These are phyloP conservation scores for Neodidymelliopsis sp. DNA, from an alignment of 2,329 filamentous ascomycete genomes.

Conservation along the genomic window DNA sequence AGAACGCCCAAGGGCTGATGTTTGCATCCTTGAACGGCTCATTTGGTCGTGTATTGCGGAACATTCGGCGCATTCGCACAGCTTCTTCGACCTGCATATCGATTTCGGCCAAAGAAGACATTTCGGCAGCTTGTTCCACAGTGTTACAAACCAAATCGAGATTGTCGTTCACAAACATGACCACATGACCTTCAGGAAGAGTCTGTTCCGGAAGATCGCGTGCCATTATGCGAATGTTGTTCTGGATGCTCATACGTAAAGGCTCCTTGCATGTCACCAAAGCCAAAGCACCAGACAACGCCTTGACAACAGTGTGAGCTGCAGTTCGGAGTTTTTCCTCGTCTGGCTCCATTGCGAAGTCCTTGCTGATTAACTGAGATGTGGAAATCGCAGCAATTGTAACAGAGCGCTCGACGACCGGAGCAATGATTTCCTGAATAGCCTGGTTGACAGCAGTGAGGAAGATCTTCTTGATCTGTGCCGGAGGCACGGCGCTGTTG, in stretches of 20 bases:
- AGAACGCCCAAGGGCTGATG: slow-evolving; percentile 89
- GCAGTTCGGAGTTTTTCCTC: slow-evolving; percentile 85
- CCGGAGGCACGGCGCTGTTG: slow-evolving; percentile 72
- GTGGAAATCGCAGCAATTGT: slow-evolving; percentile 98
- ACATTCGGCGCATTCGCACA: slow-evolving; percentile 77
- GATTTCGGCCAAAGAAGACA: slow-evolving; percentile 91
- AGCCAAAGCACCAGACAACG: slow-evolving; percentile 90
- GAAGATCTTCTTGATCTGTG: slow-evolving; percentile 76
- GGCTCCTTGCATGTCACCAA: slow-evolving; percentile 99
- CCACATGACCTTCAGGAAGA: slow-evolving; percentile 90
- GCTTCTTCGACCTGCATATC: slow-evolving; percentile 89
- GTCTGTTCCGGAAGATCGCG: slow-evolving; percentile 70
- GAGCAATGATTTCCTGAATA: slow-evolving; percentile 94
- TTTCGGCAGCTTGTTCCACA: slow-evolving; percentile 94
- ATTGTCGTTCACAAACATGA: slow-evolving; percentile 99
- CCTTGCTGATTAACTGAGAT: slow-evolving; percentile 92
- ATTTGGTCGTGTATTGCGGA: slow-evolving; percentile 76
- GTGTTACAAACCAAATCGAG: slow-evolving; percentile 91
- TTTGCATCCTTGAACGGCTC: slow-evolving; percentile 84
- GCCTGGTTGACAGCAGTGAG: slow-evolving; percentile 86
- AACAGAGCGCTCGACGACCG: slow-evolving; percentile 95
- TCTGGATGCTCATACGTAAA: slow-evolving; percentile 93
- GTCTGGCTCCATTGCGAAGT: slow-evolving; percentile 92
- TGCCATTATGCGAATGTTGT: slow-evolving; percentile 91
- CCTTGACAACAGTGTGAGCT: slow-evolving; percentile 92